These are phyloP conservation scores for Fragilariopsis cylindrus DNA, from an alignment of 108 stramenopile genomes.

Conservation along the genomic window DNA sequence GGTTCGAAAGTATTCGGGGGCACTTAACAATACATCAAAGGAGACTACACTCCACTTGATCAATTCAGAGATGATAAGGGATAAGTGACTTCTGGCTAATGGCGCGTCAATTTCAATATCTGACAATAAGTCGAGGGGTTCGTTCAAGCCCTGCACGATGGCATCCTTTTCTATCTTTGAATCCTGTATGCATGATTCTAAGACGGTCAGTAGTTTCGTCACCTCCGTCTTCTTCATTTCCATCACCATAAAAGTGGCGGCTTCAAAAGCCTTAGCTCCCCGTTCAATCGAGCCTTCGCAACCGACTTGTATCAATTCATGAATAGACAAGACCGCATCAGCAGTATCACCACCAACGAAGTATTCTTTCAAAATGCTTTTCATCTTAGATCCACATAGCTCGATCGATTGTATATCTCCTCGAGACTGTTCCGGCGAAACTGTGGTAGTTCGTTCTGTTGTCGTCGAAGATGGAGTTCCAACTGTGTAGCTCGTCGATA, in stretches of 20 bases:
- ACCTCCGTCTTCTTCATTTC: conserved; percentile 72
- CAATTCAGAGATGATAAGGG: conserved; percentile 57
- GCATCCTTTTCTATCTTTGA: conserved; percentile 44
- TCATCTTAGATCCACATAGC: conserved; percentile 61
- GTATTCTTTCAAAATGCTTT: conserved; percentile 71
- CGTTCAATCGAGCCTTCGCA: conserved; percentile 58
- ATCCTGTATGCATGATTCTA: conserved; percentile 44
- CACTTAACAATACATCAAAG: conserved; percentile 51
- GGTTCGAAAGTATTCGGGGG: conserved; percentile 70
- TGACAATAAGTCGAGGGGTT: conserved; percentile 75
- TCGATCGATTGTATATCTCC: conserved; percentile 41
- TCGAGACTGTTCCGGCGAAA: conserved; percentile 2
- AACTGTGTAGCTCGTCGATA: conserved; percentile 18
- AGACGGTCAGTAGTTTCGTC: conserved; percentile 50
- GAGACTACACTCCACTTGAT: conserved; percentile 46
- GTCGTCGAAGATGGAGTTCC: conserved; percentile 12
- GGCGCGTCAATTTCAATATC: conserved; percentile 88
- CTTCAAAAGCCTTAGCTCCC: conserved; percentile 68
- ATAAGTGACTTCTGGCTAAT: conserved; percentile 58
- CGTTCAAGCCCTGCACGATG: conserved; percentile 55
- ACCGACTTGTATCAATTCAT: conserved; percentile 66
- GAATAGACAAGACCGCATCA: conserved; percentile 69
- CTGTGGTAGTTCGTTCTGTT: conserved; percentile 4
- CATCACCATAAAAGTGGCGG: conserved; percentile 60
- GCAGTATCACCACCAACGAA: conserved; percentile 72